These are phyloP conservation scores for Austroboletus festivus DNA, from an alignment of 768 basidiomycete genomes.

Conservation along the genomic window DNA sequence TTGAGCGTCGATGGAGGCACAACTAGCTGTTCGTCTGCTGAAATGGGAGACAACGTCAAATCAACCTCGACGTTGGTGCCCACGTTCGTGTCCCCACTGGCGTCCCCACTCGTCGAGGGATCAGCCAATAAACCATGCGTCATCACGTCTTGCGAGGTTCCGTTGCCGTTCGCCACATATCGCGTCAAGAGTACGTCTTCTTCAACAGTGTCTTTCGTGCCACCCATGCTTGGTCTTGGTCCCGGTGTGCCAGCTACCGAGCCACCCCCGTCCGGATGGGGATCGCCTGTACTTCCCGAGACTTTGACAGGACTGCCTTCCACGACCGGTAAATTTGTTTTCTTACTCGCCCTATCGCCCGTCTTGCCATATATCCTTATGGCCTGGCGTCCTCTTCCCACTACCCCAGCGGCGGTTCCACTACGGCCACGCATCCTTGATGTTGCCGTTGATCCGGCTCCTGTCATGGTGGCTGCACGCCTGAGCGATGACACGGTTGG, in stretches of 20 bases:
- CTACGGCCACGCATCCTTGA: slow-evolving; percentile 5
- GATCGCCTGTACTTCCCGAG: slow-evolving; percentile 7
- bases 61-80: slow-evolving; percentile 10
- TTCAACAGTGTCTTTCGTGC: background rate
- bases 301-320: slow-evolving; percentile 47
- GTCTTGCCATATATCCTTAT: slow-evolving; percentile 22
- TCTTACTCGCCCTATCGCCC: slow-evolving; percentile 38
- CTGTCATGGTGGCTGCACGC: slow-evolving; percentile 20
- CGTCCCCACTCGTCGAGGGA: slow-evolving; percentile 10
- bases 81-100: slow-evolving; percentile 1
- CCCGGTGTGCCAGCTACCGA: background rate
- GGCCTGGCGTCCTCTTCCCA: slow-evolving; percentile 10
- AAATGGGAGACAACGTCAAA: slow-evolving; percentile 12
- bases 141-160: slow-evolving; percentile 1
- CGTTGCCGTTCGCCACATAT: background rate
- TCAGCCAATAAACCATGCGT: slow-evolving; percentile 1
- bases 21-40: slow-evolving; percentile 21
- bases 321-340: slow-evolving; percentile 43
- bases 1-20: slow-evolving; percentile 20
- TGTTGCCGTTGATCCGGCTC: slow-evolving; percentile 3
- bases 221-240: background rate
- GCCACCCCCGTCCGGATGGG: background rate
- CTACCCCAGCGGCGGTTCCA: background rate
- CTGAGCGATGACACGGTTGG: slow-evolving; percentile 32
- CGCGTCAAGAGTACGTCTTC: slow-evolving; percentile 11